Percentiles rank a stretch among this genome's conserved stretches.
These are phyloP conservation scores for Chlorella vulgaris DNA, from an alignment of 139 green algal species.

Conservation along the genomic window DNA sequence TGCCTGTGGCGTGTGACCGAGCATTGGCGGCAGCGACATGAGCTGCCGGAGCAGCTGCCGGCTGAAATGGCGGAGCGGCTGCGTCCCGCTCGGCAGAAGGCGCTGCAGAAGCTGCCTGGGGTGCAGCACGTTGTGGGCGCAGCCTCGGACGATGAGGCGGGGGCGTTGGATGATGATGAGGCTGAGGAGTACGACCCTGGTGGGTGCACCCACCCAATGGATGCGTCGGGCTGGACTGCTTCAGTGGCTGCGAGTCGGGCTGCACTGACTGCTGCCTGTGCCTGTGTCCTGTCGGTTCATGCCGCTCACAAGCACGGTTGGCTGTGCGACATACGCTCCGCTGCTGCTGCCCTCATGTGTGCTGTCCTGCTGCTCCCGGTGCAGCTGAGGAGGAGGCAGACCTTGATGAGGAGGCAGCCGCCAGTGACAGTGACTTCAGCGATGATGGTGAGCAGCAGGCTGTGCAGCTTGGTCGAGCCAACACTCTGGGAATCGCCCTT, in stretches of 20 bases:
- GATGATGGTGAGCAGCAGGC: constrained; percentile 21
- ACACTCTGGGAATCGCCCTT: too few relatives aligned
- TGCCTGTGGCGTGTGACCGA: constrained; percentile 45
- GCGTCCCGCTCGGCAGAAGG: constrained; percentile 22
- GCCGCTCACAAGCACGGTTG: too few relatives aligned
- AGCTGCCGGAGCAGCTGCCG: constrained; percentile 36
- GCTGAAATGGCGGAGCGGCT: constrained; percentile 37
- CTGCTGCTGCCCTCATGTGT: background rate
- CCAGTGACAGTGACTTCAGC: constrained; percentile 22
- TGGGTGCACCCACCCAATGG: background rate
- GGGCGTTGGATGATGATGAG: background rate
- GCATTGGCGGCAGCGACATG: constrained; percentile 19
- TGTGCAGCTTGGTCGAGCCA: background rate
- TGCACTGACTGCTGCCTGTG: too few relatives aligned
- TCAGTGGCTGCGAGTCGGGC: too few relatives aligned
- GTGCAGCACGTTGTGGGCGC: background rate
- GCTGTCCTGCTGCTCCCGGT: too few relatives aligned
- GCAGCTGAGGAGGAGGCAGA: constrained; percentile 7
- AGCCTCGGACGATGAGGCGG: constrained; percentile 5
- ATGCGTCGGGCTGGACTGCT: too few relatives aligned
- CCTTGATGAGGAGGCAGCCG: background rate
- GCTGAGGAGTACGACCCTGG: constrained; percentile 8
- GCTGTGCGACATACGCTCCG: background rate
- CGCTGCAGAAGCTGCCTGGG: constrained; percentile 8
- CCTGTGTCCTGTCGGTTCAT: too few relatives aligned